Base-by-base conservation (phyloP, 2,329 filamentous ascomycete species). In the Ophiocordyceps australis region DNA sequence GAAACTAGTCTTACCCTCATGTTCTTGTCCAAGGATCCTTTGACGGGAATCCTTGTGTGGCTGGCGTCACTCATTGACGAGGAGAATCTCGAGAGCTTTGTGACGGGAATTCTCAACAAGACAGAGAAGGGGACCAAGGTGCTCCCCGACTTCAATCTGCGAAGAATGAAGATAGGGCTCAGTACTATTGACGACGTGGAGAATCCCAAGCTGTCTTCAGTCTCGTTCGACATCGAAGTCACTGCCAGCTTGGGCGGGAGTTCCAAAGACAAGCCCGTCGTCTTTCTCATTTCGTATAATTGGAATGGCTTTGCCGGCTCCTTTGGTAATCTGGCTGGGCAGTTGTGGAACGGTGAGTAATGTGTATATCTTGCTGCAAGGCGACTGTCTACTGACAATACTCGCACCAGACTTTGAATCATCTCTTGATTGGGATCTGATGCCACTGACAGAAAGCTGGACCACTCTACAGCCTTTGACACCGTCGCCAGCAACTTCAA, bases 301-400 rank as follows among this genome's bases (percentile, higher is more conserved):
- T 28, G 29, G 29, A 24, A 20, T 18, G 13, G 14, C 5, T n/a
- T 14, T n/a, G 10, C 14, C 14, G 29, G 29, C 13, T 25, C 25
- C 7, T 17, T 23, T 17, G 29, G 29, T 14, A 28, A 17, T 5
- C 22, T 30, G 10, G 9, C 12, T 1, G 28, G 28, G 17, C 22
- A 30, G 12, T 17, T 30, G 8, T 30, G 28, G 28, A 30, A 27
- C 20, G 11, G 28, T 30, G 15, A 27, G 28, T n/a, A n/a, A n/a
- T n/a, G n/a, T n/a, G n/a, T n/a, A n/a, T n/a, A n/a, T n/a, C n/a
- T n/a, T n/a, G n/a, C n/a, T n/a, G n/a, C n/a, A n/a, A n/a, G n/a
- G n/a, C n/a, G n/a, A n/a, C n/a, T n/a, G n/a, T n/a, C n/a, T n/a
- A n/a, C n/a, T n/a, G n/a, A n/a, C n/a, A n/a, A n/a, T n/a, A n/a